A percentile compares a stretch with the other conserved stretches of the same genome.
These are phyloP conservation scores for Salix suchowensis DNA, from an alignment of 345 rosid species.

Conservation along the genomic window DNA sequence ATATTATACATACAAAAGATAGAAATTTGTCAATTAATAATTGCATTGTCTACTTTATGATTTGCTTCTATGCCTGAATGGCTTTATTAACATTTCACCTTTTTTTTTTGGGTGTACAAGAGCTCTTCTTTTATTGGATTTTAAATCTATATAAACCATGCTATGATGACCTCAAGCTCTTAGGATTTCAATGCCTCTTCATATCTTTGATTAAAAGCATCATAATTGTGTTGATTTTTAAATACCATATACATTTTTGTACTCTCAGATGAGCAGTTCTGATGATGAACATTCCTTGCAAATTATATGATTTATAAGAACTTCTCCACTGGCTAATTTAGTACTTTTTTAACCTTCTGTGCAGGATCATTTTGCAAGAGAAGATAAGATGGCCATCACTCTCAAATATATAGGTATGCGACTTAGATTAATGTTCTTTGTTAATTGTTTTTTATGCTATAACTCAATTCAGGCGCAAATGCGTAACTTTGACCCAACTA, in stretches of 20 bases:
- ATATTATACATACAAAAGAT: not conserved
- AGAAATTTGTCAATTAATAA: not conserved
- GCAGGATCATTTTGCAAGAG: constrained; percentile 41
- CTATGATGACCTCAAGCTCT: not conserved
- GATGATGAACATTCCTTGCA: not conserved
- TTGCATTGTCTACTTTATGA: no score
- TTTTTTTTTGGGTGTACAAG: not conserved
- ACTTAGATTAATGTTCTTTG: not conserved
- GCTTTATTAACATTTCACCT: not conserved
- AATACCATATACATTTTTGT: not conserved
- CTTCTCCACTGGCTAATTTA: not conserved
- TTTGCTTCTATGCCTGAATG: no score
- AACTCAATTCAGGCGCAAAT: not conserved
- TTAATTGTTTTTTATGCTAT: not conserved
- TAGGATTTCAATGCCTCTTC: not conserved
- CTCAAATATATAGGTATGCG: constrained; percentile 41
- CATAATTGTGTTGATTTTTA: not conserved
- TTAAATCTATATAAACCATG: not conserved
- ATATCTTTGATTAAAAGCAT: not conserved
- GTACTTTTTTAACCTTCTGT: not conserved
- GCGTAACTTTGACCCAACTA: not conserved
- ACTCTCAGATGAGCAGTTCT: not conserved
- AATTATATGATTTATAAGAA: not conserved
- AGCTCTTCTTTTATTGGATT: not conserved
- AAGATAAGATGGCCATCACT: constrained; percentile 31